Evolutionary conservation across 306 rosid genomes (phyloP), one percentile per base, ranked within the genome.

Genomic region (Sophora flavescens): DNA sequence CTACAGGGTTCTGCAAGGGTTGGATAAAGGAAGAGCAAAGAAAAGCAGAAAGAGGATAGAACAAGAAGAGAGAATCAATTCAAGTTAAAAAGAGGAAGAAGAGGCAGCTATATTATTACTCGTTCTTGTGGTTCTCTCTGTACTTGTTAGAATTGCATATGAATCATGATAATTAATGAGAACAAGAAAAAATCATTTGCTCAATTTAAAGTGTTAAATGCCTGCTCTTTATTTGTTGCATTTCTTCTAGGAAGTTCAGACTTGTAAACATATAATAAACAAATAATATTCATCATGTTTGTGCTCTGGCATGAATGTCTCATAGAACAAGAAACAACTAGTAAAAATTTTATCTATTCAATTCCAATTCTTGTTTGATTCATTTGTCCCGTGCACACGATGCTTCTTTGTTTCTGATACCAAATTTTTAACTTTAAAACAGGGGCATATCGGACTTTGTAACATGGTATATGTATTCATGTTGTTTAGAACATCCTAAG

Each of bases 51-150:
- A 77, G 44, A 70, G 15, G 65, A 30, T n/a, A 28, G 52, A 36
- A n/a, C n/a, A n/a, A n/a, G n/a, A n/a, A n/a, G n/a, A n/a, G n/a
- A n/a, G n/a, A 72, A 42, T 14, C 74, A 57, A 41, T 35, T 42
- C 11, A 42, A 48, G 76, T 22, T 78, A 6, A 79, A 61, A n/a
- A 78, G 88, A 85, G 69, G 88, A 85, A 77, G 88, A 85, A 74
- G 72, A 74, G 38, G 85, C 88, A 0, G 86, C 88, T 48, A 28
- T 85, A 38, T 72, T 82, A 38, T 58, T 85, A 78, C 88, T 15
- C 70, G 81, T 33, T 85, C 88, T 74, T 78, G 67, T 38, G 77
- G 51, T 56, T 69, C 62, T 12, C 6, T 67, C 14, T 35, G 35
- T 39, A 8, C 56, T 13, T 41, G 13, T 12, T 41, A 72, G 66